Conservation (phyloP, 1,284 basidiomycete genomes). For the Ceratobasidium sp. region DNA sequence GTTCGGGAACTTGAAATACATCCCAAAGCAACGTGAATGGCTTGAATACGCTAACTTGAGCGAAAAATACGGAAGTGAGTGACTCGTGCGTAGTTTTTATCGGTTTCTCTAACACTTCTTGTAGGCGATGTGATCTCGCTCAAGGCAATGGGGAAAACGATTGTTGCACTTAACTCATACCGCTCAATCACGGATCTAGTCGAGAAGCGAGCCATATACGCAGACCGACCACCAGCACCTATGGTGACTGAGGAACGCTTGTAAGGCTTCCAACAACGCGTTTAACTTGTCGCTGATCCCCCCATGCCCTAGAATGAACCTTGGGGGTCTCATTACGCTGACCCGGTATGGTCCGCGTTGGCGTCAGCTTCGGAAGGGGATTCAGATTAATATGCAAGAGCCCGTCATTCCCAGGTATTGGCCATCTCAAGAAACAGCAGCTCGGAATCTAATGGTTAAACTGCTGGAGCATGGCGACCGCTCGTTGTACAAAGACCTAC, state of each 20-base stretch:
- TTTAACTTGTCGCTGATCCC: background rate
- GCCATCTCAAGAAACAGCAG: conserved; percentile 22
- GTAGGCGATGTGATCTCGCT: conserved; percentile 64
- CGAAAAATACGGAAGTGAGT: conserved; percentile 11
- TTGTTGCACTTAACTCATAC: conserved; percentile 64
- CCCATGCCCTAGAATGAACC: conserved; percentile 6
- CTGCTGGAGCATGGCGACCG: conserved; percentile 16
- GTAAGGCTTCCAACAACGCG: background rate
- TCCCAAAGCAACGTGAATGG: conserved; percentile 36
- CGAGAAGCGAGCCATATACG: conserved; percentile 62
- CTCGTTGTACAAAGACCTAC: conserved; percentile 15
- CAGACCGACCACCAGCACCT: conserved; percentile 57
- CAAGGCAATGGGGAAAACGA: conserved; percentile 62
- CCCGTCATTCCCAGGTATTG: conserved; percentile 25
- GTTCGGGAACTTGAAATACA: conserved; percentile 26
- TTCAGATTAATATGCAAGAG: conserved; percentile 37
- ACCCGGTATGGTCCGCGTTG: conserved; percentile 32
- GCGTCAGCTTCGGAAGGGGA: conserved; percentile 28
- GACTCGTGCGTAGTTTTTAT: background rate
- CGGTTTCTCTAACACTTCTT: background rate
- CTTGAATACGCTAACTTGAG: conserved; percentile 19
- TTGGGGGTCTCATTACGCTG: conserved; percentile 20
- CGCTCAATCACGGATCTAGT: conserved; percentile 62
- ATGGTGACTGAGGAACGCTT: conserved; percentile 27
- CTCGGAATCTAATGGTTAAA: conserved; percentile 16